A percentile compares a stretch with the other conserved stretches of the same genome.
Conservation (phyloP, 1,284 basidiomycete genomes). For the Irpex sp. region DNA sequence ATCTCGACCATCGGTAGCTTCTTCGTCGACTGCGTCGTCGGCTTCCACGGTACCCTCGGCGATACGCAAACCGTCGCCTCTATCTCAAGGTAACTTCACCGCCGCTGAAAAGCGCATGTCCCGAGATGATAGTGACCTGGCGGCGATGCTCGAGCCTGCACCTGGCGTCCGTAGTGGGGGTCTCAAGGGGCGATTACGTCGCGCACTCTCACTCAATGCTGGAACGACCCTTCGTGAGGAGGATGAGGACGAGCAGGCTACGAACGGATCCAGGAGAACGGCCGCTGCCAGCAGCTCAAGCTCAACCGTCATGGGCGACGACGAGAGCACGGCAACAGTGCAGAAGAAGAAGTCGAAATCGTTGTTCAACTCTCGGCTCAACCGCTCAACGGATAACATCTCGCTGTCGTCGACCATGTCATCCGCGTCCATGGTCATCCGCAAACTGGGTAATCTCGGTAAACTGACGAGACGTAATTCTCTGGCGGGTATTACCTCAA, state of each 20-base stretch:
- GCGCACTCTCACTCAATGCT: constrained; percentile 69
- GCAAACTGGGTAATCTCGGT: constrained; percentile 92
- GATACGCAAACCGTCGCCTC: constrained; percentile 69
- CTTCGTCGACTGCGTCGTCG: constrained; percentile 30
- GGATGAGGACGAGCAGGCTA: constrained; percentile 39
- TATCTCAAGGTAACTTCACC: constrained; percentile 68
- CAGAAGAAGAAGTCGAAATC: constrained; percentile 67
- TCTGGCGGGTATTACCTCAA: constrained; percentile 87
- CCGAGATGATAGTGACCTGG: constrained; percentile 71
- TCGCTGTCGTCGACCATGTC: constrained; percentile 96
- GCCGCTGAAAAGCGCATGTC: constrained; percentile 72
- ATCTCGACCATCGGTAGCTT: constrained; percentile 31
- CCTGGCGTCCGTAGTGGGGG: constrained; percentile 54
- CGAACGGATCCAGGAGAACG: constrained; percentile 17
- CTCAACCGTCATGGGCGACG: constrained; percentile 27
- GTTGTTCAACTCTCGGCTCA: constrained; percentile 88
- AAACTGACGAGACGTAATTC: constrained; percentile 90
- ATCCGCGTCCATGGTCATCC: constrained; percentile 95
- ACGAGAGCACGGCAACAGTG: constrained; percentile 46
- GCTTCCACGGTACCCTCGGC: constrained; percentile 28
- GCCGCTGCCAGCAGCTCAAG: constrained; percentile 21
- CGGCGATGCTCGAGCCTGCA: constrained; percentile 47
- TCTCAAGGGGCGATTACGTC: constrained; percentile 73
- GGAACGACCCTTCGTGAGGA: constrained; percentile 58
- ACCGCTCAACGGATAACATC: constrained; percentile 96